These are phyloP conservation scores for Nothophaeocryptopus gaeumannii DNA, from an alignment of 2,329 filamentous ascomycete genomes.

Conservation along the genomic window DNA sequence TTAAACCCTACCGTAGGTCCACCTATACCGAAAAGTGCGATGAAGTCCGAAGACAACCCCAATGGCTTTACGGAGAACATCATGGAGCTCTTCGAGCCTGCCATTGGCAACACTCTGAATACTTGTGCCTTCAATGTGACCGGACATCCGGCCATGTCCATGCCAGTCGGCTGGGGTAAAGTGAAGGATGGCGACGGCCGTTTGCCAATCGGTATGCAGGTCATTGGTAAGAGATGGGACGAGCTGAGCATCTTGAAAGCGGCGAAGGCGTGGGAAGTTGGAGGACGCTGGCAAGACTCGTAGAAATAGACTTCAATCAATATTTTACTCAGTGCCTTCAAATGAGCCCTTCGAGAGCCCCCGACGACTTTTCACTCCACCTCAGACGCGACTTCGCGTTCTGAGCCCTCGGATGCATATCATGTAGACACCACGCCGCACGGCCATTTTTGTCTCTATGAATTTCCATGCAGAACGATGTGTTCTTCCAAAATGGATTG, in stretches of 20 bases:
- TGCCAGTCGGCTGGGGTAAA: conserved; percentile 42
- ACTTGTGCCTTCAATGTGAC: conserved; percentile 51
- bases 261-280: conserved; percentile 37
- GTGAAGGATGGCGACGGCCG: conserved; percentile 27
- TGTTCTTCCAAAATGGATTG: conserved; percentile 1
- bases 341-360: too few relatives aligned
- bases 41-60: conserved; percentile 23
- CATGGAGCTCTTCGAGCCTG: conserved; percentile 42
- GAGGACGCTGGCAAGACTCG: conserved; percentile 27
- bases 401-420: too few relatives aligned
- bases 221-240: conserved; percentile 36
- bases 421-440: too few relatives aligned
- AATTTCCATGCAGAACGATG: conserved; percentile 2
- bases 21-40: conserved; percentile 36
- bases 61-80: conserved; percentile 33
- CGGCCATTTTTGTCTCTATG: too few relatives aligned
- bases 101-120: conserved; percentile 46
- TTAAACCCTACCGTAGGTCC: conserved; percentile 47
- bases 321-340: too few relatives aligned
- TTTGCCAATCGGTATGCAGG: conserved; percentile 39
- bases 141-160: conserved; percentile 50
- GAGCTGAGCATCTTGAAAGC: conserved; percentile 37
- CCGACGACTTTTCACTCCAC: too few relatives aligned
- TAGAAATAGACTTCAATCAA: background rate
- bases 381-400: too few relatives aligned